phyloP scores from a whole-genome alignment of 2,329 filamentous ascomycete species.

The Colletotrichum brevisporum region DNA sequence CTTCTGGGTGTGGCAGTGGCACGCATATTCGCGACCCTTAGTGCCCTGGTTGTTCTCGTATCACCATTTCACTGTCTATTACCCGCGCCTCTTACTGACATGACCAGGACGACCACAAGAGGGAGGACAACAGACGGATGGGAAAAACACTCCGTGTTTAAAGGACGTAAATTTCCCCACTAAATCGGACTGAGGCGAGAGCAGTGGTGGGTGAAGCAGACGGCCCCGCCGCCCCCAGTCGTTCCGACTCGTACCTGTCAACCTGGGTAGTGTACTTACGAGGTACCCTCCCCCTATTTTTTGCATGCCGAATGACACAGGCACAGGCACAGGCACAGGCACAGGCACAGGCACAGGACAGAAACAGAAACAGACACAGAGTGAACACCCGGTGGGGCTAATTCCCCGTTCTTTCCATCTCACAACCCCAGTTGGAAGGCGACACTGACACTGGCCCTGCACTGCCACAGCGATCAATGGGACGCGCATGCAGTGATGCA shows the following conservation, averaged over 20 bases:
- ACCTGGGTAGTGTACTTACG: not conserved
- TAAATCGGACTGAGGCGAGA: not conserved
- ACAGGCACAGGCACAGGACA: not conserved
- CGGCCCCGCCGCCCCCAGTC: too few species aligned
- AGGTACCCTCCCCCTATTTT: constrained; percentile 23
- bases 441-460: constrained; percentile 31
- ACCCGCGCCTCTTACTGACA: constrained; percentile 21
- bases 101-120: not conserved
- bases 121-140: not conserved
- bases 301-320: constrained; percentile 34
- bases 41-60: not conserved
- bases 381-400: constrained; percentile 14
- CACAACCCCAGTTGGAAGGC: constrained; percentile 23
- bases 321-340: not conserved
- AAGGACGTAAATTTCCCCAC: constrained; percentile 16
- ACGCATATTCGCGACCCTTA: not conserved
- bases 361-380: constrained; percentile 1
- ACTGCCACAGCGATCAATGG: constrained; percentile 41
- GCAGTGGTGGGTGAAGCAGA: too few species aligned
- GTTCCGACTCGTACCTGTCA: too few species aligned
- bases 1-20: not conserved
- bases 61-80: constrained; percentile 16
- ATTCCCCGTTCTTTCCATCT: constrained; percentile 27
- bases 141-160: not conserved
- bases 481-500: constrained; percentile 2